These are phyloP conservation scores for Claviceps monticola DNA, from an alignment of 2,329 filamentous ascomycete genomes.

Conservation along the genomic window DNA sequence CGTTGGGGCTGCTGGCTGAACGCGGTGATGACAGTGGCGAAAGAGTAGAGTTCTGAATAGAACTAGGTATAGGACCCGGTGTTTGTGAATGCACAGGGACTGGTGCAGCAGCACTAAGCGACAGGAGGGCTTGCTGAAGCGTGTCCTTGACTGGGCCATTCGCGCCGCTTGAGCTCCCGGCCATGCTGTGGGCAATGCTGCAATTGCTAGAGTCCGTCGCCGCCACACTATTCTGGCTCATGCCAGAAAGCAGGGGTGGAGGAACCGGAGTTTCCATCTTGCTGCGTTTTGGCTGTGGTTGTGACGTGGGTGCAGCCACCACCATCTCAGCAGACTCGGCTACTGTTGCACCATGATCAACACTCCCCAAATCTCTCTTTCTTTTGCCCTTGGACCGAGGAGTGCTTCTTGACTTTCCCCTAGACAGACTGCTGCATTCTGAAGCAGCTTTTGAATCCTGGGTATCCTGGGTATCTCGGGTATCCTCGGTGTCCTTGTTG, in stretches of 20 bases:
- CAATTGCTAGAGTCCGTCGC: constrained; percentile 13
- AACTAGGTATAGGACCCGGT: constrained; percentile 26
- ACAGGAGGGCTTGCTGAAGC: constrained; percentile 1
- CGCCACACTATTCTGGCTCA: constrained; percentile 16
- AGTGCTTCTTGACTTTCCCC: constrained; percentile 16
- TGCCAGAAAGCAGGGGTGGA: constrained; percentile 24
- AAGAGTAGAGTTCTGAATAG: constrained; percentile 16
- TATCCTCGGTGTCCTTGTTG: neutral
- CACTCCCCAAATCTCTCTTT: constrained; percentile 28
- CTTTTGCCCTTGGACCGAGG: constrained; percentile 27
- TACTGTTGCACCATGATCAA: constrained; percentile 15
- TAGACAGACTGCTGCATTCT: constrained; percentile 8
- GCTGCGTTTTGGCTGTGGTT: constrained; percentile 33
- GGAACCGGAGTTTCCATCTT: constrained; percentile 46
- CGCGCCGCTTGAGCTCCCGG: constrained; percentile 6
- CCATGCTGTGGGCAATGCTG: constrained; percentile 5
- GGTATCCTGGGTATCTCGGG: constrained; percentile 10
- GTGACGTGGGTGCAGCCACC: constrained; percentile 13
- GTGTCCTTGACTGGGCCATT: neutral
- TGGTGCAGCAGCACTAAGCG: constrained; percentile 4
- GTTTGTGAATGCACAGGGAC: constrained; percentile 23
- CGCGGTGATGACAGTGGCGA: constrained; percentile 20
- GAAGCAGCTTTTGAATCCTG: neutral
- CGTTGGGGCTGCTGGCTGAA: constrained; percentile 10
- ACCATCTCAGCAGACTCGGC: constrained; percentile 13